phyloP scores from a whole-genome alignment of 2,329 filamentous ascomycete genomes.

The Didymella sp. region DNA sequence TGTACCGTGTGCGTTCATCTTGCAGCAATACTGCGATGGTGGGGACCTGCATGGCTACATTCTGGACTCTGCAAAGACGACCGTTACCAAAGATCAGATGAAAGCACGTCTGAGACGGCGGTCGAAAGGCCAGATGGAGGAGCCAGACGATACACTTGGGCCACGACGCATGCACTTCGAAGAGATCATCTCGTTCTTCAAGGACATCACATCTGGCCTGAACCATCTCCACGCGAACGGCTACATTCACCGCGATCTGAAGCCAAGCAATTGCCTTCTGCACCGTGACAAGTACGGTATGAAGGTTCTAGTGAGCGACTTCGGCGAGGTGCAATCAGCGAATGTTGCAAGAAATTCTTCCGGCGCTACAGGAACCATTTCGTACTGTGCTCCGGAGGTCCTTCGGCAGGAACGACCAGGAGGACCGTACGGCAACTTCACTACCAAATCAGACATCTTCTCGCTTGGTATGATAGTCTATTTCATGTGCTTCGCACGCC shows the following conservation, averaged over 20 bases:
- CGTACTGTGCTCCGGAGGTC: slow-evolving; percentile 96
- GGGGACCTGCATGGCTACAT: slow-evolving; percentile 91
- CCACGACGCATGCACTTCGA: slow-evolving; percentile 74
- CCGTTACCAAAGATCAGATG: slow-evolving; percentile 77
- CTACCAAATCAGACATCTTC: slow-evolving; percentile 97
- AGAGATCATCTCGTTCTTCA: slow-evolving; percentile 96
- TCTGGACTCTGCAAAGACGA: slow-evolving; percentile 68
- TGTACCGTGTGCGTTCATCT: slow-evolving; percentile 93
- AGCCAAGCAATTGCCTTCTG: slow-evolving; percentile 92
- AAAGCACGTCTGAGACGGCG: slow-evolving; percentile 85
- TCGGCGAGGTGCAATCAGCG: slow-evolving; percentile 92
- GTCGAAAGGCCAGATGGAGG: slow-evolving; percentile 78
- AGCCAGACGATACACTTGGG: slow-evolving; percentile 59
- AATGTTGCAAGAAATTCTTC: slow-evolving; percentile 84
- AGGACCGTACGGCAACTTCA: slow-evolving; percentile 89
- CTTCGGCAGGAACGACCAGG: slow-evolving; percentile 67
- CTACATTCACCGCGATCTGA: slow-evolving; percentile 95
- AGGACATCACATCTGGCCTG: slow-evolving; percentile 90
- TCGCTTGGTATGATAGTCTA: slow-evolving; percentile 98
- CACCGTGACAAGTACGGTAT: slow-evolving; percentile 76
- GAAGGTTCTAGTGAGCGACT: slow-evolving; percentile 91
- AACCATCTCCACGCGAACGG: slow-evolving; percentile 88
- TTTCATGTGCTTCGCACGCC: slow-evolving; percentile 91
- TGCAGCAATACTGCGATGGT: slow-evolving; percentile 96
- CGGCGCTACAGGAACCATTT: slow-evolving; percentile 93